phyloP scores from a whole-genome alignment of 768 basidiomycete species.

The Rhizopogon rudus region DNA sequence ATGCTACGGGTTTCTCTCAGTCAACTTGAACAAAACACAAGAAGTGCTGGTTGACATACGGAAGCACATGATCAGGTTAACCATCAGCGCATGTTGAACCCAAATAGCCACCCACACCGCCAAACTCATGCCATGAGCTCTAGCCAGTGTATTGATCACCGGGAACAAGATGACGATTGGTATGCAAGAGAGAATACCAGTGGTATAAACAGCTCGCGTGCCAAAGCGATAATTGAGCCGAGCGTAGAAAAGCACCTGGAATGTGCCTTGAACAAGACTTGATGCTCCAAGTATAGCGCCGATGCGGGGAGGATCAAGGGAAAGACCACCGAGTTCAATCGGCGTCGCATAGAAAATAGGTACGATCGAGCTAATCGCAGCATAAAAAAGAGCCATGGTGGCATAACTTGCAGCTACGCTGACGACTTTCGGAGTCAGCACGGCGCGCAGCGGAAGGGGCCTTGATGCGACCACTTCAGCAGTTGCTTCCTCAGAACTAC shows the following conservation, averaged over 20 bases:
- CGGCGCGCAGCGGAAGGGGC: constrained; percentile 41
- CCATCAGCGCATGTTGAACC: constrained; percentile 42
- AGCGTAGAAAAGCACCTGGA: constrained; percentile 63
- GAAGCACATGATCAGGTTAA: constrained; percentile 11
- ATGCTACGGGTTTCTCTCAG: background rate
- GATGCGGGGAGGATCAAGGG: constrained; percentile 23
- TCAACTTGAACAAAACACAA: background rate
- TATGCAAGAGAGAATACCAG: constrained; percentile 43
- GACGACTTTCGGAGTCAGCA: constrained; percentile 52
- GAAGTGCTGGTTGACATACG: background rate
- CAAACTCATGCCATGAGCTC: constrained; percentile 3
- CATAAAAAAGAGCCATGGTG: constrained; percentile 56
- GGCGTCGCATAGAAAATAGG: constrained; percentile 30
- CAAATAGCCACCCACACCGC: constrained; percentile 47
- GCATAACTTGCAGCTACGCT: constrained; percentile 61
- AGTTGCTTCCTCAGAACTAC: background rate
- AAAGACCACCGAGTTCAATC: constrained; percentile 24
- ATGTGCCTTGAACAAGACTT: constrained; percentile 31
- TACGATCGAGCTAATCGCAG: constrained; percentile 45
- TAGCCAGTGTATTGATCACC: constrained; percentile 31
- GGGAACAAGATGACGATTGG: constrained; percentile 40
- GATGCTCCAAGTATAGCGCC: constrained; percentile 20
- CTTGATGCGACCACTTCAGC: background rate
- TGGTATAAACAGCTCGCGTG: constrained; percentile 49
- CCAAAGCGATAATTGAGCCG: constrained; percentile 51